phyloP scores from a whole-genome alignment of 441 rosid species.

The Erodium chrysanthum region DNA sequence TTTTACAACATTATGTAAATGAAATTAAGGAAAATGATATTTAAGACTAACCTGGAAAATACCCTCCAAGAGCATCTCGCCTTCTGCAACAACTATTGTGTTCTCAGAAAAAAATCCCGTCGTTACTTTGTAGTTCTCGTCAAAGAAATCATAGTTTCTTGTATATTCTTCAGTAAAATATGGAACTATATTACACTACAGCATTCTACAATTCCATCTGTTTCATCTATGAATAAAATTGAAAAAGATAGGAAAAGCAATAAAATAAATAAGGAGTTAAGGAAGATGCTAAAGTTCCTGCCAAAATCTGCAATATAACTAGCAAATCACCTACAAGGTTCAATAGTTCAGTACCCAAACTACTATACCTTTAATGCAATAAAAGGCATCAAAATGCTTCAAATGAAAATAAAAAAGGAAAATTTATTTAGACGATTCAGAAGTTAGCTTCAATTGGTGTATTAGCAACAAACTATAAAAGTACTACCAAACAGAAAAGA shows the following conservation, averaged over 20 bases:
- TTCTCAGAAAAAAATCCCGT: conserved; percentile 87
- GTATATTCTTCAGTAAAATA: background rate
- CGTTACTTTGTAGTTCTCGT: conserved; percentile 64
- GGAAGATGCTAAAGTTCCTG: background rate
- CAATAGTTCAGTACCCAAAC: background rate
- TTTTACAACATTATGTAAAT: background rate
- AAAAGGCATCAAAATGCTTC: background rate
- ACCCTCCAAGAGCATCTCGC: conserved; percentile 66
- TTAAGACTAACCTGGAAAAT: conserved; percentile 55
- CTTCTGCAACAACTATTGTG: conserved; percentile 88
- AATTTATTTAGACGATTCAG: no score
- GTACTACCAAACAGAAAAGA: background rate
- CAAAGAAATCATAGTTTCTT: conserved; percentile 29
- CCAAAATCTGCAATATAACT: background rate
- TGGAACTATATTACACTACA: background rate
- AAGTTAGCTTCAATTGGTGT: background rate
- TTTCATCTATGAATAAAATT: background rate
- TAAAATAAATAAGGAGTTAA: background rate
- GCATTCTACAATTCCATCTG: background rate
- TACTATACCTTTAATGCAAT: background rate
- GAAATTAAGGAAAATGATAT: background rate
- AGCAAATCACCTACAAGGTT: background rate
- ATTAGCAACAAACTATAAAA: no score
- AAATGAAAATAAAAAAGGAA: no score
- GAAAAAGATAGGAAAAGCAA: background rate